phyloP scores from a whole-genome alignment of 2,329 filamentous ascomycete genomes.

The Lecanoromycetidae sp. region DNA sequence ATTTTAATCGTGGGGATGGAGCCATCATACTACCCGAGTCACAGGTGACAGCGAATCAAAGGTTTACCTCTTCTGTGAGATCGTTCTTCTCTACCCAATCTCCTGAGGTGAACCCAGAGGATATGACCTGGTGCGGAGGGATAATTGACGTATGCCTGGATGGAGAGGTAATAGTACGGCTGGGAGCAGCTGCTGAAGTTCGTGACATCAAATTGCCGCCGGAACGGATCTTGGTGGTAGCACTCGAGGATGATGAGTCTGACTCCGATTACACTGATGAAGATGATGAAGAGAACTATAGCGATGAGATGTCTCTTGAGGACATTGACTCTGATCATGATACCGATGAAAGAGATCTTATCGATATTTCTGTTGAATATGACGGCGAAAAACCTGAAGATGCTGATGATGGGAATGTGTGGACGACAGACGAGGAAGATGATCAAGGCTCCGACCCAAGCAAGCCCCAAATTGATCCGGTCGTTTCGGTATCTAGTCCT shows the following conservation, averaged over 20 bases:
- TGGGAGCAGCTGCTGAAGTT: slow-evolving; percentile 36
- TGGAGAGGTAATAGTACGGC: slow-evolving; percentile 41
- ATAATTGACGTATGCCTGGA: slow-evolving; percentile 43
- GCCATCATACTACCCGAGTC: slow-evolving; percentile 34
- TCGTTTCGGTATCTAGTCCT: no score
- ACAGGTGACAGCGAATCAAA: no score
- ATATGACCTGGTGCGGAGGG: slow-evolving; percentile 43
- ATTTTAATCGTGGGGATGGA: slow-evolving; percentile 40
- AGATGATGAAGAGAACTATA: slow-evolving; percentile 20
- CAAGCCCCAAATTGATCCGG: no score
- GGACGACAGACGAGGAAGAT: slow-evolving; percentile 32
- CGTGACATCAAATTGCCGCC: slow-evolving; percentile 38
- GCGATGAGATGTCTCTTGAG: slow-evolving; percentile 3
- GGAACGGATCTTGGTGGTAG: slow-evolving; percentile 38
- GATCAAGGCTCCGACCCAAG: slow-evolving; percentile 17
- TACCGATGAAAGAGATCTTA: slow-evolving; percentile 18
- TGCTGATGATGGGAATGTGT: slow-evolving; percentile 32
- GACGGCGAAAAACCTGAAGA: slow-evolving; percentile 32
- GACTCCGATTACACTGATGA: slow-evolving; percentile 22
- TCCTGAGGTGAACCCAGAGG: not conserved
- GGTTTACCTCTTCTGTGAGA: no score
- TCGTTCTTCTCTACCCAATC: not conserved
- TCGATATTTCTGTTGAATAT: slow-evolving; percentile 30
- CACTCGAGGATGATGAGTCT: slow-evolving; percentile 26
- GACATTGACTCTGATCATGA: slow-evolving; percentile 1